Percentiles rank a stretch among this genome's conserved stretches.
These are phyloP conservation scores for Trichopus zeylanicus DNA, from an alignment of 116 monocot genomes.

Conservation along the genomic window DNA sequence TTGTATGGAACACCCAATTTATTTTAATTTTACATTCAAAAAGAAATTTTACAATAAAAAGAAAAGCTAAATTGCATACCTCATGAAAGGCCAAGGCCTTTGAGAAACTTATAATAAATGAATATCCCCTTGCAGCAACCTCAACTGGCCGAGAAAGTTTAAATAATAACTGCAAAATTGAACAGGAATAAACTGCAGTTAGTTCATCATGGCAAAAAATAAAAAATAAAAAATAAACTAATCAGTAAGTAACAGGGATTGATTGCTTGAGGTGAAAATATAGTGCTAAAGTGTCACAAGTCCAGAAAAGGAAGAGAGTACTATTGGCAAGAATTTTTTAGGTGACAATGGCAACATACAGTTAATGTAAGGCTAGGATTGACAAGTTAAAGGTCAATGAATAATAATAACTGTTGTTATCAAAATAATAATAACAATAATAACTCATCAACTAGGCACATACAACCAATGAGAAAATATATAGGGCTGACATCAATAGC, in stretches of 20 bases:
- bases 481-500: too few relatives aligned
- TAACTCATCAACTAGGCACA: neutral
- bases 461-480: too few relatives aligned
- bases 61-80: constrained; percentile 31
- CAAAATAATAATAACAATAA: neutral
- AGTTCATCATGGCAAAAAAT: neutral
- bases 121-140: constrained; percentile 84
- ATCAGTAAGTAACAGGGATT: too few relatives aligned
- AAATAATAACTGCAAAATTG: constrained; percentile 67
- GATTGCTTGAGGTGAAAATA: too few relatives aligned
- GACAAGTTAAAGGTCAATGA: neutral
- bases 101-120: constrained; percentile 85
- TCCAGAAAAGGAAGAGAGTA: too few relatives aligned
- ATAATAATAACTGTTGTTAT: neutral
- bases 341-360: too few relatives aligned
- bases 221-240: neutral
- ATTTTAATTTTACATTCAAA: too few relatives aligned
- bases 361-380: too few relatives aligned
- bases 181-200: neutral
- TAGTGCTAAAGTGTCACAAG: too few relatives aligned
- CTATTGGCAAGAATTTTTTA: too few relatives aligned
- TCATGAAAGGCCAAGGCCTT: constrained; percentile 74
- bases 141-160: constrained; percentile 79
- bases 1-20: too few relatives aligned
- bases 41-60: constrained; percentile 5